Conservation (phyloP, 1,139 yeast species). For the Taiozyma sp. region DNA sequence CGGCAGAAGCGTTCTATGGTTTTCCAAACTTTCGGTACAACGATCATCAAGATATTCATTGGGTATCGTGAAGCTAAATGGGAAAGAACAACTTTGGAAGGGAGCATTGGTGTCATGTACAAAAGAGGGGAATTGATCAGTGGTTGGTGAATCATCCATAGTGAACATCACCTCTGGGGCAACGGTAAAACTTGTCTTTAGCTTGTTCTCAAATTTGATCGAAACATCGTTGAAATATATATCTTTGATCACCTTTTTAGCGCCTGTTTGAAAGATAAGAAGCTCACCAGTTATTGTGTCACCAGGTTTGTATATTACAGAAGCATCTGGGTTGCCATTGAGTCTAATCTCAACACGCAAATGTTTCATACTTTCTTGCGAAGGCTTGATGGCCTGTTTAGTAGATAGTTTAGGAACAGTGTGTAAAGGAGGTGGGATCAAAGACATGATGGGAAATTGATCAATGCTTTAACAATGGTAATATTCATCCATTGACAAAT, state of each 20-base stretch:
- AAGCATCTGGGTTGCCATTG: background rate
- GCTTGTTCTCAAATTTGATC: slow-evolving; percentile 14
- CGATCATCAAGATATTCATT: slow-evolving; percentile 13
- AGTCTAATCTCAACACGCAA: slow-evolving; percentile 12
- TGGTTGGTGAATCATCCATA: slow-evolving; percentile 14
- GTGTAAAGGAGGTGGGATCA: background rate
- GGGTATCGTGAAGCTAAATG: slow-evolving; percentile 17
- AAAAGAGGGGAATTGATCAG: slow-evolving; percentile 6
- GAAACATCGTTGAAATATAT: slow-evolving; percentile 18
- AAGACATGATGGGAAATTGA: slow-evolving; percentile 6
- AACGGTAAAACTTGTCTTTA: slow-evolving; percentile 5
- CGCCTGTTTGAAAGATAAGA: slow-evolving; percentile 7
- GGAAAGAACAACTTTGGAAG: slow-evolving; percentile 11
- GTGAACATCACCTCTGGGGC: slow-evolving; percentile 7
- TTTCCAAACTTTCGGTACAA: slow-evolving; percentile 4
- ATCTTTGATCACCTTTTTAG: slow-evolving; percentile 9
- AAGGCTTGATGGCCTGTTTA: slow-evolving; percentile 10
- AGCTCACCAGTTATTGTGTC: slow-evolving; percentile 15
- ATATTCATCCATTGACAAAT: too few relatives aligned
- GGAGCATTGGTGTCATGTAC: slow-evolving; percentile 6
- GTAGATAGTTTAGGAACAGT: slow-evolving; percentile 3
- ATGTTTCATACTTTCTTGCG: slow-evolving; percentile 11
- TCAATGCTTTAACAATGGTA: too few relatives aligned
- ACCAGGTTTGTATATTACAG: slow-evolving; percentile 13
- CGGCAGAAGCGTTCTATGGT: slow-evolving; percentile 13